phyloP scores from a whole-genome alignment of 495 filamentous ascomycete species.

The Tuber aestivum region DNA sequence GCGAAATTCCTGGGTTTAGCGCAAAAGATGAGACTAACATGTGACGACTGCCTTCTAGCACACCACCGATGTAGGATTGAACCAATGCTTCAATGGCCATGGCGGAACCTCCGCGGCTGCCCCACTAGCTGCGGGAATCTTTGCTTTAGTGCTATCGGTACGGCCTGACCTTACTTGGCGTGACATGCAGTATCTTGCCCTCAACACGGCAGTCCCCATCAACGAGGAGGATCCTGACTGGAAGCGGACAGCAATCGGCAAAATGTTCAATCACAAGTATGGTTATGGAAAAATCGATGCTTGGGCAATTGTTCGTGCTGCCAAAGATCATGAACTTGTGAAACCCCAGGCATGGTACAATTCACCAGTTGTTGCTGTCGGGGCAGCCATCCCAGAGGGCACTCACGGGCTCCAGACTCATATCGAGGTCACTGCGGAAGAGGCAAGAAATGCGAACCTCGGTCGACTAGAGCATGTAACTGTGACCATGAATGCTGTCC shows the following conservation, averaged over 20 bases:
- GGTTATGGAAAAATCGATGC: constrained; percentile 93
- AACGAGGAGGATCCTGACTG: constrained; percentile 69
- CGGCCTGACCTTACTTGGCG: constrained; percentile 88
- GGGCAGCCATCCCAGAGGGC: constrained; percentile 80
- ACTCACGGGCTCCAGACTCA: constrained; percentile 67
- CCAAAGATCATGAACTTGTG: constrained; percentile 76
- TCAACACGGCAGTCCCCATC: constrained; percentile 78
- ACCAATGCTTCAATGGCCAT: constrained; percentile 69
- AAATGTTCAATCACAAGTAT: constrained; percentile 85
- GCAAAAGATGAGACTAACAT: not conserved
- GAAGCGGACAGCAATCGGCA: constrained; percentile 72
- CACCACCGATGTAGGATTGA: constrained; percentile 86
- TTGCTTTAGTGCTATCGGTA: constrained; percentile 81
- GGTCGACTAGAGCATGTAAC: constrained; percentile 87
- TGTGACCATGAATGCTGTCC: constrained; percentile 91
- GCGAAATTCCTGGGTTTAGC: constrained; percentile 20
- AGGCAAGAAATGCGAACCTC: constrained; percentile 74
- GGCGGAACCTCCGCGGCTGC: constrained; percentile 97
- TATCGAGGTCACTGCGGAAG: constrained; percentile 69
- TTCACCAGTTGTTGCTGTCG: constrained; percentile 86
- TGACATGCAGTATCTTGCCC: constrained; percentile 84
- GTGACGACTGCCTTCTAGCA: constrained; percentile 47
- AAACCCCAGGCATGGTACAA: constrained; percentile 97
- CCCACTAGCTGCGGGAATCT: constrained; percentile 81
- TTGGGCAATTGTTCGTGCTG: constrained; percentile 75